Evolutionary conservation across 805 yeast genomes (phyloP), one percentile per base, ranked within the genome.

Genomic region (Myxozyma lipomycoides): DNA sequence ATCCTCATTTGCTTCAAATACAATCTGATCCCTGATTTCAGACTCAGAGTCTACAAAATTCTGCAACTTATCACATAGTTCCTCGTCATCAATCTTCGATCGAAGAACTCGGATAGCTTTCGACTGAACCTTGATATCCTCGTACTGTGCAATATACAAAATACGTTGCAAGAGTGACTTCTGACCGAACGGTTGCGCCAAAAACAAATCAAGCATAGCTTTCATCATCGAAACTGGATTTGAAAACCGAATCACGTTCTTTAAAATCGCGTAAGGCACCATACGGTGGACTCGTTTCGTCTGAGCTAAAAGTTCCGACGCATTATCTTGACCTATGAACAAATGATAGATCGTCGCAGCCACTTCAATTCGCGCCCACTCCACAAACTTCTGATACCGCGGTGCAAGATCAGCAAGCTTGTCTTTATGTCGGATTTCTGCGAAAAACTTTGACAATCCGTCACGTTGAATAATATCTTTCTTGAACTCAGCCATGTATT

Each of bases 201-300:
- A 78, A 59, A 91, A 80, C 51, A 91, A 65, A 61, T 88, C 96
- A 32, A 90, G 77, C 65, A 91, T 70, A 21, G 83, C 79, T 54
- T 89, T 85, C 71, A 87, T 80, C 24, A 91, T 81, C 38, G 83
- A 78, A 69, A 89, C 79, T 1, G 98, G 98, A 63, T 91, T 91
- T 0, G 98, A 87, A 52, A 84, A 80, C 62, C 81, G 77, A 62
- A 93, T 67, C 21, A 91, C 84, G 19, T 86, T 86, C 39, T 82
- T 82, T 66, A 90, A 78, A 32, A 91, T 64, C 1, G 77, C 70
- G 66, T 91, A 93, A 0, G 98, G 98, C 70, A 91, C 79, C 52
- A 87, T 63, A 28, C 75, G 70, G 68, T 91, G 96, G 36, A 93
- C 69, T 50, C 83, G 78, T 56, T 80, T 79, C 28, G 85, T 70